Conservation (phyloP, 768 basidiomycete genomes). For the Podaxis mareebaensis region DNA sequence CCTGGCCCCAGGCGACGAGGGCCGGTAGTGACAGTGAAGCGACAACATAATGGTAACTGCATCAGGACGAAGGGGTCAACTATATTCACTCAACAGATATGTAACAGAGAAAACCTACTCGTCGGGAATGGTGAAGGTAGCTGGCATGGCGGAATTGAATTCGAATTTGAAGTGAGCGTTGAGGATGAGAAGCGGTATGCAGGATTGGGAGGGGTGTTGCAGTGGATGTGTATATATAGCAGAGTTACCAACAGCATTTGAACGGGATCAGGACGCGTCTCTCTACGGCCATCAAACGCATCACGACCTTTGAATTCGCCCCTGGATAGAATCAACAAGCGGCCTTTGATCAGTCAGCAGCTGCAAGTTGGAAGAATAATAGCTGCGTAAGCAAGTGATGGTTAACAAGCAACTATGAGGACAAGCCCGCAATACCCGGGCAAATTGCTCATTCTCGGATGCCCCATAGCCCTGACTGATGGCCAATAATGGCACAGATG, state of each 20-base stretch:
- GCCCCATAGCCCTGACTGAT: no score
- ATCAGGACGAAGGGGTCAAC: background rate
- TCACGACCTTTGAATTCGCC: background rate
- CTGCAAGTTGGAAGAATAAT: background rate
- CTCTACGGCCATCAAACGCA: background rate
- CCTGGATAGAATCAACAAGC: background rate
- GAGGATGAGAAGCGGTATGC: background rate
- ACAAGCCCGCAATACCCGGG: no score
- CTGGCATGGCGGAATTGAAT: background rate
- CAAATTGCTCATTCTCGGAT: no score
- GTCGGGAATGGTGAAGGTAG: slow-evolving; percentile 6
- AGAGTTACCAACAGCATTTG: background rate
- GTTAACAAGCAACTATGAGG: no score
- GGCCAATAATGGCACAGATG: no score
- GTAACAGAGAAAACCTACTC: background rate
- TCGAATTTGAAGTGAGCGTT: background rate
- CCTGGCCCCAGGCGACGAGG: slow-evolving; percentile 45
- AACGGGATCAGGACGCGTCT: background rate
- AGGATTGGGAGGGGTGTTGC: no score
- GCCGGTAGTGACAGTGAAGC: slow-evolving; percentile 53
- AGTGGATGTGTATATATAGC: background rate
- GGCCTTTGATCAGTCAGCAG: background rate
- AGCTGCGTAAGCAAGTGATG: no score
- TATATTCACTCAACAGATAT: background rate
- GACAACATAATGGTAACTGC: slow-evolving; percentile 57